Percentiles rank a stretch among this genome's conserved stretches.
Conservation (phyloP, 331 rosid species). For the Spiraea crenata region DNA sequence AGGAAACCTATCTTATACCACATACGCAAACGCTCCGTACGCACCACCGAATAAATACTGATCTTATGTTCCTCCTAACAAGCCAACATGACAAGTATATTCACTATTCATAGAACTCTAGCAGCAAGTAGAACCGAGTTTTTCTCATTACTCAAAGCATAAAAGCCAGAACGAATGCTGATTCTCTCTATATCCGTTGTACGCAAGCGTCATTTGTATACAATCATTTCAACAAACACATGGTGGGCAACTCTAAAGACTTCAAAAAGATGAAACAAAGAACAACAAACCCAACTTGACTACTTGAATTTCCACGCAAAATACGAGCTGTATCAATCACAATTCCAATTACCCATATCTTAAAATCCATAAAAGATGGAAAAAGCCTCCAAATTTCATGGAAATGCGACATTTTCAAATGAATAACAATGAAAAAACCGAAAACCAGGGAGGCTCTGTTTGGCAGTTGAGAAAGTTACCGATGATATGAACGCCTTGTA, state of each 20-base stretch:
- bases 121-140: no score
- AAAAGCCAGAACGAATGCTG: no score
- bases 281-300: neutral
- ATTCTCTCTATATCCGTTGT: neutral
- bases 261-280: neutral
- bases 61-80: neutral
- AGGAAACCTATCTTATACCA: neutral
- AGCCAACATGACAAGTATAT: neutral
- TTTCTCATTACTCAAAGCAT: no score
- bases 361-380: neutral
- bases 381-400: neutral
- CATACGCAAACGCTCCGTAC: neutral
- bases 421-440: neutral
- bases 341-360: neutral
- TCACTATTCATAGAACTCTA: no score
- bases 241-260: slow-evolving; percentile 4
- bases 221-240: slow-evolving; percentile 9
- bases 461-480: slow-evolving; percentile 13
- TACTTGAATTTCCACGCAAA: neutral
- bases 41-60: neutral
- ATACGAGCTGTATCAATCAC: neutral
- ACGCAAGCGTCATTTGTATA: neutral
- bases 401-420: neutral
- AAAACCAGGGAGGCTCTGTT: neutral
- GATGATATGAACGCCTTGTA: slow-evolving; percentile 25